Percentiles rank a stretch among this genome's conserved stretches.
phyloP scores from a whole-genome alignment of 345 rosid species.

The Laguncularia racemosa region DNA sequence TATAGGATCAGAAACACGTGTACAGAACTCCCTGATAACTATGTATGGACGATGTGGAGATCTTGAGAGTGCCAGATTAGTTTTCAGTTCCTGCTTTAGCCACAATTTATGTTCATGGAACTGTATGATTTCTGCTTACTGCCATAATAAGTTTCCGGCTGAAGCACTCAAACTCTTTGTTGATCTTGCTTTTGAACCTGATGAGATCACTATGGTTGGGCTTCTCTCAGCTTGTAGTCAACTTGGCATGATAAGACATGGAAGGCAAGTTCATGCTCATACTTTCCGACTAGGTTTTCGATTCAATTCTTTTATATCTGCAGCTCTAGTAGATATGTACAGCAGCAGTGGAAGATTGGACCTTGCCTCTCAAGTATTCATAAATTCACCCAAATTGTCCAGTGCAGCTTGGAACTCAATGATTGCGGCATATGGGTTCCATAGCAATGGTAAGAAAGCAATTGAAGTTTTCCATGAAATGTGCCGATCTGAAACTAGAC shows the following conservation, averaged over 20 bases:
- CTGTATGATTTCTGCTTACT: constrained; percentile 54
- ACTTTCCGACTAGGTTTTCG: constrained; percentile 31
- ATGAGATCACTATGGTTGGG: constrained; percentile 50
- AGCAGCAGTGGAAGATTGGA: constrained; percentile 45
- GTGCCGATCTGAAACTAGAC: constrained; percentile 19
- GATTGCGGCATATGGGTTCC: constrained; percentile 49
- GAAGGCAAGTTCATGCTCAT: constrained; percentile 44
- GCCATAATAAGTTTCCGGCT: constrained; percentile 48
- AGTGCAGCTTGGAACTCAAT: constrained; percentile 39
- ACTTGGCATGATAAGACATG: constrained; percentile 36
- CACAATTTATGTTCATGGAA: constrained; percentile 65
- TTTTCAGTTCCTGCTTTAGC: constrained; percentile 25
- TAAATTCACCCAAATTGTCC: constrained; percentile 23
- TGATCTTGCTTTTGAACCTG: constrained; percentile 30
- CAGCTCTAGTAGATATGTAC: constrained; percentile 53
- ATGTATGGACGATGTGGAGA: constrained; percentile 60
- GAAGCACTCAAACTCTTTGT: constrained; percentile 43
- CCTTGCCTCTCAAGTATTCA: constrained; percentile 28
- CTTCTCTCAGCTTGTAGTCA: constrained; percentile 51
- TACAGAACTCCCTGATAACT: constrained; percentile 48
- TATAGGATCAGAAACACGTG: constrained; percentile 27
- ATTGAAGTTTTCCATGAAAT: constrained; percentile 36
- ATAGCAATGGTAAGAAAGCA: constrained; percentile 41
- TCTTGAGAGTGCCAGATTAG: constrained; percentile 32
- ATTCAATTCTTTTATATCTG: constrained; percentile 31